phyloP scores from a whole-genome alignment of 495 filamentous ascomycete species.

The Aspergillus heteromorphus region DNA sequence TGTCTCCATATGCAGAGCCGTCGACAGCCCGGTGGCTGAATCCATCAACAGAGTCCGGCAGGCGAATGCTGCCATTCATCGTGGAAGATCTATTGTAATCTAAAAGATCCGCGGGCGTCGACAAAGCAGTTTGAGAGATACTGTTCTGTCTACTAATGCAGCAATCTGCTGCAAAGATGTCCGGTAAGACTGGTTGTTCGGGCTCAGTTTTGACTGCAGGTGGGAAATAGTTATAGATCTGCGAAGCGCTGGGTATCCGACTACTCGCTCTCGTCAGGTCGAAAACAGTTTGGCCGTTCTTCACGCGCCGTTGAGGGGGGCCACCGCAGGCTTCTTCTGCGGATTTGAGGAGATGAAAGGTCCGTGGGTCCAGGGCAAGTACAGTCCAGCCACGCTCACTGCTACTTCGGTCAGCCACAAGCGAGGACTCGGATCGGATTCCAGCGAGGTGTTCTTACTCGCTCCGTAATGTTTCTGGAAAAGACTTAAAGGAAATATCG shows the following conservation, averaged over 20 bases:
- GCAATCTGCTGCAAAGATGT: slow-evolving; percentile 29
- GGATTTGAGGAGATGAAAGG: slow-evolving; percentile 31
- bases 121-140: background rate
- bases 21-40: slow-evolving; percentile 19
- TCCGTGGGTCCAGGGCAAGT: slow-evolving; percentile 45
- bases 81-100: background rate
- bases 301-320: slow-evolving; percentile 18
- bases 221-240: slow-evolving; percentile 24
- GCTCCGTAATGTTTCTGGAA: slow-evolving; percentile 10
- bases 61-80: slow-evolving; percentile 5
- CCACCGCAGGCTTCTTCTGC: slow-evolving; percentile 43
- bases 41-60: slow-evolving; percentile 14
- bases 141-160: slow-evolving; percentile 10
- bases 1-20: slow-evolving; percentile 16
- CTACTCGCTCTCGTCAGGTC: slow-evolving; percentile 26
- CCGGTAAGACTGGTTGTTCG: slow-evolving; percentile 20
- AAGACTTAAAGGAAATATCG: slow-evolving; percentile 13
- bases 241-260: slow-evolving; percentile 23
- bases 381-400: slow-evolving; percentile 44
- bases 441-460: slow-evolving; percentile 16
- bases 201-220: slow-evolving; percentile 16
- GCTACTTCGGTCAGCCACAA: slow-evolving; percentile 7
- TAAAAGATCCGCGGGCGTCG: background rate
- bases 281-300: slow-evolving; percentile 18
- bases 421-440: background rate